Evolutionary conservation across 495 filamentous ascomycete genomes (phyloP).

Genomic region (Penicillium paxilli): DNA sequence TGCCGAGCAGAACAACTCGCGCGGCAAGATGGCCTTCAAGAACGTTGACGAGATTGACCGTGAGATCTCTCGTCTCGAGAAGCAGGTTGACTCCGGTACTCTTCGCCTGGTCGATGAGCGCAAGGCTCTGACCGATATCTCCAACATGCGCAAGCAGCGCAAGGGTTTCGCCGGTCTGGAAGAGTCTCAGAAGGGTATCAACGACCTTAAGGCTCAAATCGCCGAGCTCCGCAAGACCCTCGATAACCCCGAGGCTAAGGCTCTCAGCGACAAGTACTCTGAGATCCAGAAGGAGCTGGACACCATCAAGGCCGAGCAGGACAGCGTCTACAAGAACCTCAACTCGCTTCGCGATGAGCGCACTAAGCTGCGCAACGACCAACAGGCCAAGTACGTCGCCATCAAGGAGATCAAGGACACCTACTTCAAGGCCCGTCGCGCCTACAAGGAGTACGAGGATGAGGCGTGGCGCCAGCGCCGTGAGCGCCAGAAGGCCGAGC

Average conservation of each 20-base stretch:
- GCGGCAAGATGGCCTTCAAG: conserved; percentile 77
- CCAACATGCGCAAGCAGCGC: conserved; percentile 78
- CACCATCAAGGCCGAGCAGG: conserved; percentile 83
- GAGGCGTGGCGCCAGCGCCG: conserved; percentile 70
- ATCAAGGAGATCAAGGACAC: conserved; percentile 84
- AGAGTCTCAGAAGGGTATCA: conserved; percentile 78
- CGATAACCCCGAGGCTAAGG: conserved; percentile 90
- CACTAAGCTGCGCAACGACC: conserved; percentile 74
- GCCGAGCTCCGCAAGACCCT: conserved; percentile 79
- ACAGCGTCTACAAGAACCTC: conserved; percentile 81
- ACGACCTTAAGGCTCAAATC: conserved; percentile 80
- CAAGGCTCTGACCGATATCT: conserved; percentile 83
- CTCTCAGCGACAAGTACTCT: conserved; percentile 79
- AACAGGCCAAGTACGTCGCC: conserved; percentile 77
- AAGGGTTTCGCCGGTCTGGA: conserved; percentile 87
- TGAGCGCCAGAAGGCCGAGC: conserved; percentile 78
- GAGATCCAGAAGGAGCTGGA: conserved; percentile 84
- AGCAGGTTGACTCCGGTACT: conserved; percentile 77
- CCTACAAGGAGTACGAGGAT: conserved; percentile 76
- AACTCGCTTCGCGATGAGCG: conserved; percentile 87
- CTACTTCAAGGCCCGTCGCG: conserved; percentile 75
- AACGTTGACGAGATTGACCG: conserved; percentile 81
- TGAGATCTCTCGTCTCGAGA: conserved; percentile 76
- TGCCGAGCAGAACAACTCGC: conserved; percentile 79
- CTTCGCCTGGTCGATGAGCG: conserved; percentile 97